Evolutionary conservation across 345 rosid species (phyloP), one percentile per base, ranked within the genome.

Genomic region (Brassica nigra): DNA sequence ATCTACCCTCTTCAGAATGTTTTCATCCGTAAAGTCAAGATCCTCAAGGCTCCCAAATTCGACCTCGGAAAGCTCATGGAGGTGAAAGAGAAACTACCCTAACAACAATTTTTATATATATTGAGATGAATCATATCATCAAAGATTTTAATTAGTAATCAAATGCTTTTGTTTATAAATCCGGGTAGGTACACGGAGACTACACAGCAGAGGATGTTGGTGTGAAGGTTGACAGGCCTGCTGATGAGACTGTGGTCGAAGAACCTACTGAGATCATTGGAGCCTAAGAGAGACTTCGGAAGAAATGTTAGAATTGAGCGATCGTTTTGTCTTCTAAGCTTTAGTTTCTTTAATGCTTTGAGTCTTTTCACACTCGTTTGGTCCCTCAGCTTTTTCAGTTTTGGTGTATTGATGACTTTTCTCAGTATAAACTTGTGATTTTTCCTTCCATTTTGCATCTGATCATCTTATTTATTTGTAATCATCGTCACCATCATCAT

Each of bases 51-150:
- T 55, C 99, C 99, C 57, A 95, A 95, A 85, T 95, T 95, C 66
- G 99, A 95, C 81, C 95, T 95, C 23, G 99, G 99, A 77, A 95
- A 92, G 80, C 84, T 95, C 82, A 95, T 95, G 99, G 99, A 92
- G 86, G 98, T 79, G 78, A 66, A 68, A 18, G 6, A 71, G 11
- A n/a, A 76, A 14, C 9, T 23, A 54, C 27, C 2, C 33, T 1
- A 8, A 0, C 20, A 8, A 14, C 18, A 12, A 16, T 58, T 16
- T 20, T 8, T 63, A 0, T 8, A 15, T 6, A 4, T 5, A 15
- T 5, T 52, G 16, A 11, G 8, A 11, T 44, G 37, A 23, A 58
- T 73, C 68, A 58, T 2, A 8, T 57, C 1, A 2, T 37, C 44
- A 37, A 12, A 11, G 15, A 8, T 42, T 49, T 18, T 18, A 18